phyloP scores from a whole-genome alignment of 139 green algal genomes.

The Picochlorum sp. region DNA sequence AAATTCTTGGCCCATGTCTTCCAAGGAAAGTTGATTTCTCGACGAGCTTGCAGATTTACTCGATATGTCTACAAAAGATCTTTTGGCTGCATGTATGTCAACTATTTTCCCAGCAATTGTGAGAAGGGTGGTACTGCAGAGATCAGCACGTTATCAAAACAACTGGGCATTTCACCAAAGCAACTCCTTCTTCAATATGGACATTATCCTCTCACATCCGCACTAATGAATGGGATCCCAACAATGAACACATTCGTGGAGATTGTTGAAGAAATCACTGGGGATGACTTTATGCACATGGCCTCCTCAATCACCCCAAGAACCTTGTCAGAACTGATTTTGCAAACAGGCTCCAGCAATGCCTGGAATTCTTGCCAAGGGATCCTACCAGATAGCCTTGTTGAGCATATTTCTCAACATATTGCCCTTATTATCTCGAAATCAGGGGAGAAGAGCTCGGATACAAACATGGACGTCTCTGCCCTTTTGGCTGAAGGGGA shows the following conservation, averaged over 20 bases:
- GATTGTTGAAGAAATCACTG: constrained; percentile 31
- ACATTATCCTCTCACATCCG: constrained; percentile 28
- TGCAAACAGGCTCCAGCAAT: constrained; percentile 3
- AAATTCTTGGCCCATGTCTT: constrained; percentile 30
- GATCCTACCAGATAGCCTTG: background rate
- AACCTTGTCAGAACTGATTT: constrained; percentile 36
- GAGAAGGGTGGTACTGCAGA: constrained; percentile 7
- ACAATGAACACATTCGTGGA: constrained; percentile 26
- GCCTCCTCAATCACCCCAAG: constrained; percentile 17
- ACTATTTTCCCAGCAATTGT: constrained; percentile 18
- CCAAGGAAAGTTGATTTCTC: constrained; percentile 18
- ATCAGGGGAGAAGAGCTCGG: background rate
- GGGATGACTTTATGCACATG: constrained; percentile 28
- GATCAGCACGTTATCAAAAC: constrained; percentile 30
- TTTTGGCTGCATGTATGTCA: constrained; percentile 27
- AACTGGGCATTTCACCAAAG: constrained; percentile 8
- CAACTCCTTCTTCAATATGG: constrained; percentile 24
- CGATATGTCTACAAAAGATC: constrained; percentile 4
- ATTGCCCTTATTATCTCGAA: background rate
- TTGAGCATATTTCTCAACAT: background rate
- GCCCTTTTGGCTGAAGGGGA: constrained; percentile 35
- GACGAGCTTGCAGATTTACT: constrained; percentile 25
- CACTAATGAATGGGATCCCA: constrained; percentile 27
- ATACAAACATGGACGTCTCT: constrained; percentile 9
- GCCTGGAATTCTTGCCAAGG: constrained; percentile 10